Evolutionary conservation across 2,329 filamentous ascomycete genomes (phyloP), one percentile per base, ranked within the genome.

Genomic region (Xylogone sp.): DNA sequence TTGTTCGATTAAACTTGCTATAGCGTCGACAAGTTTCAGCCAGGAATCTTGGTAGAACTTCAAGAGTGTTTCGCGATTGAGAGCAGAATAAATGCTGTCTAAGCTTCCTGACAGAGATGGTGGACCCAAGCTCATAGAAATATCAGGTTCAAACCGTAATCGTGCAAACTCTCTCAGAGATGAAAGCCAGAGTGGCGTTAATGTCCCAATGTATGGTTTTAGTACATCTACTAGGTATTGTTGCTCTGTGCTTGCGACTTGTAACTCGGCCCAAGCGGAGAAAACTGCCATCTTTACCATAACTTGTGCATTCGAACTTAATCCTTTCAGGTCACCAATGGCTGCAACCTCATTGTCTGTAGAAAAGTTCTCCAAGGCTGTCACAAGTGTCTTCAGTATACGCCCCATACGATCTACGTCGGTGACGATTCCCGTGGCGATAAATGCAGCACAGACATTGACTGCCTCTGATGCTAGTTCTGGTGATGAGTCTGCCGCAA

Each of bases 201-300:
- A 76, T 46, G 83, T 92, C 13, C 88, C 88, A 52, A 97, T 90
- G 64, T 97, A 90, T 43, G 94, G 92, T 62, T 88, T 89, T 48
- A 99, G 77, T 10, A 99, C 92, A 56, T 94, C 85, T 18, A 89
- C 81, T 16, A 99, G 77, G 64, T 99, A 97, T 48, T 83, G 84
- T 61, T 97, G 93, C 65, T 97, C 93, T 3, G 84, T 84, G 70
- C 93, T 97, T 21, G 94, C 91, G 56, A 99, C 92, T 70, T 99
- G 94, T 27, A 99, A 78, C 66, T 97, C 90, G 3, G 94, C 95
- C 94, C 94, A 99, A 1, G 93, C 94, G 1, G 93, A 94, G 68
- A 96, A 96, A 2, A 99, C 87, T 0, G 94, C 87, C 82, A 97
- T 94, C 69, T 96, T 96, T 50, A 99, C 90, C 94, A 99, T 99